Base-by-base conservation (phyloP, 129 eudicot genomes). In the Erigeron canadensis region DNA sequence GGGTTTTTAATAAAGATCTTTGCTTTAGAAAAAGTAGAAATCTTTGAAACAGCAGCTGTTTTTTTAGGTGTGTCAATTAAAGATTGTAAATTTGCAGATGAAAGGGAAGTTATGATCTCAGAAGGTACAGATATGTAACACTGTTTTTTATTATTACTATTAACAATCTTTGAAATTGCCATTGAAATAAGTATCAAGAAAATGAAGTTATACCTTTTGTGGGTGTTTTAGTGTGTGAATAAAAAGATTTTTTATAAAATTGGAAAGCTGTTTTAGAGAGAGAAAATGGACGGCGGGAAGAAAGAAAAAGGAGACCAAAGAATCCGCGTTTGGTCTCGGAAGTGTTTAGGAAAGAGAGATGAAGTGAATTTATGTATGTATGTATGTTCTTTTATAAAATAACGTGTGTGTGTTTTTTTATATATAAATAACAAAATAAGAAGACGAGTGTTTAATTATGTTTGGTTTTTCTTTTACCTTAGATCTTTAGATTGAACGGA, bases 91-190 rank as follows among this genome's bases (percentile, higher is more conserved):
- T 90, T 74, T 19, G 95, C 44, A 72, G 95, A 84, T 21, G 98
- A 88, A 72, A 88, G 72, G 17, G 91, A 80, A 78, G 45, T 81
- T 45, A 93, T 87, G 7, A 93, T 73, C n/a, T 87, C 88, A 39
- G 98, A 85, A 10, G 96, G 95, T 11, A 89, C 95, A 23, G 98
- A 79, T 15, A 93, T 89, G 85, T 85, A 89, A 51, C 78, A 69
- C 5, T 77, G 83, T 74, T 84, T 88, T 76, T 80, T 81, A 75
- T 80, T 81, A 75, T 70, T 82, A 61, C 66, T 37, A 61, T 39
- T 76, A 8, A 64, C 77, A 63, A 15, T 77, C 74, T 87, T 86
- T 28, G 88, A 80, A 4, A 82, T 84, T 10, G 87, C 87, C 96
- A 89, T 89, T 75, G 39, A 41, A 7, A 16, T 18, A 15, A 6